Base-by-base conservation (phyloP, 2,329 filamentous ascomycete genomes). In the Lachnellula occidentalis region DNA sequence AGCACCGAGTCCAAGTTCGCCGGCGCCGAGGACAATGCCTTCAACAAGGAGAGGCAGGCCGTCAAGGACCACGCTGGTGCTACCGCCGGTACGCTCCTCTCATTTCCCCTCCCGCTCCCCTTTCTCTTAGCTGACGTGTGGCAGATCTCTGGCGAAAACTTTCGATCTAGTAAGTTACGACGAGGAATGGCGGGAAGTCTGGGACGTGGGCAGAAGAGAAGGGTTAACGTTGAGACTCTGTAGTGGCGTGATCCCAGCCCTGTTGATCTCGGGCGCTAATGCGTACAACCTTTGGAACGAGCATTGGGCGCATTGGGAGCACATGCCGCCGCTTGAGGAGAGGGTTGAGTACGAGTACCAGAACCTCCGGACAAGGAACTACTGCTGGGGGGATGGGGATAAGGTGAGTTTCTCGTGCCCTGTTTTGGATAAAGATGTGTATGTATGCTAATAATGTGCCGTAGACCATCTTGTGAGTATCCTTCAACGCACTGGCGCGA, bases 281-380 rank as follows among this genome's bases (percentile, higher is more conserved):
- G 92, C 92, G 67, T 96, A 88, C 73, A 85, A 86, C 70, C 85
- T 96, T 61, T 99, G 91, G 90, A 85, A 83, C 68, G 90, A 95
- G 78, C 94, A 99, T 77, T 97, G 92, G 92, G 89, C 95, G 76
- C 94, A 99, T 81, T 90, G 87, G 83, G 76, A 74, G 51, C 92
- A 97, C 77, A 76, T 89, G 74, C 83, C 88, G 58, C 88, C 94
- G 63, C 79, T 92, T 65, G 90, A 95, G 79, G 94, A 99, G 78
- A 87, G 89, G 70, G 76, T 81, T 68, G 90, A 97, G 79, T 99
- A 97, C 77, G 78, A 91, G 57, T 99, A 95, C 85, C 90, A 95
- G 83, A 99, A 99, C 82, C 88, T 99, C 74, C 88, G 94, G 72
- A 82, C 83, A 73, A 96, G 94, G 86, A 96, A 96, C 83, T 99